Evolutionary conservation across 169 alveolate genomes (phyloP), one percentile per base, ranked within the genome.

Genomic region (Cryptosporidium ubiquitum): DNA sequence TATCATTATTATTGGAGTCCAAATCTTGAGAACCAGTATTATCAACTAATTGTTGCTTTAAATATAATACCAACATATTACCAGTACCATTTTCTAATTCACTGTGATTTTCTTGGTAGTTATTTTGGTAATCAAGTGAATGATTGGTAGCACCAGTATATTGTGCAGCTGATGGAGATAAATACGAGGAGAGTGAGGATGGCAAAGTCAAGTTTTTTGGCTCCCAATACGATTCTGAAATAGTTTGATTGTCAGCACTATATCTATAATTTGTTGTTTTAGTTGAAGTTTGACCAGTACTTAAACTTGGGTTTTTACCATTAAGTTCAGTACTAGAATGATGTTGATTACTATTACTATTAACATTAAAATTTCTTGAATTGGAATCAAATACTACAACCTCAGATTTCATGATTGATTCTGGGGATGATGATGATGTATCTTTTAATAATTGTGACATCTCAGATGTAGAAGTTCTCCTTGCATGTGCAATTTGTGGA

Each of bases 131-230:
- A 16, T 70, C 84, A 73, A 31, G 52, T 49, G 85, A 73, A 73
- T 57, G 85, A 73, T 73, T 73, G 52, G 85, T 73, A 73, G 12
- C 85, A 73, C 85, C 85, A 73, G 71, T 58, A 73, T 39, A 73
- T 55, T 49, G 85, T 52, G 37, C 85, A 73, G 70, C 51, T 12
- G 71, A 73, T 35, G 85, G 85, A 73, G 26, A 73, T 55, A 39
- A 73, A 49, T 7, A 73, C 23, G 85, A 73, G 85, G 85, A 73
- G 85, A 58, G 85, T 73, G 85, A 73, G 85, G 85, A 73, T 73
- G 85, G 85, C 69, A 31, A 52, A 52, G 85, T 73, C 68, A 73
- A 73, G 85, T 73, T 73, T 73, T 73, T 73, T 73, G 68, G 85
- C 23, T 73, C 85, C 85, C 85, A 73, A 49, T 73, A 12, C 9